Percentiles rank a stretch among this genome's conserved stretches.
Conservation (phyloP, 345 rosid genomes). For the Corchorus capsularis region DNA sequence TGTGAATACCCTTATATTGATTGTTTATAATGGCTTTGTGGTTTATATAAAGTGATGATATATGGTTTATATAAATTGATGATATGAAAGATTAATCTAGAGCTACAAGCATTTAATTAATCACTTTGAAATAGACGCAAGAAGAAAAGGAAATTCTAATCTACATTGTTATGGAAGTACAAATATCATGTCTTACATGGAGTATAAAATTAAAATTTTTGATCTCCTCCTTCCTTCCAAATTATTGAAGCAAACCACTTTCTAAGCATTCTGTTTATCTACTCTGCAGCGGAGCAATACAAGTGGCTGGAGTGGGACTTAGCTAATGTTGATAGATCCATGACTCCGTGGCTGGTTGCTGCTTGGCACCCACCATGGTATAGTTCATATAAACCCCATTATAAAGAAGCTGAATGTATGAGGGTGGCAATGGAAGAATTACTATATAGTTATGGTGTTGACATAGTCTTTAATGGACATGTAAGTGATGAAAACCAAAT, state of each 20-base stretch:
- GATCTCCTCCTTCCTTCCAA: neutral
- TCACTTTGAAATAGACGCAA: neutral
- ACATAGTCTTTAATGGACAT: slow-evolving; percentile 80
- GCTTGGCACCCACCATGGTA: slow-evolving; percentile 95
- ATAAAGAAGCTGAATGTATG: slow-evolving; percentile 92
- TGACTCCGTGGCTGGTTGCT: slow-evolving; percentile 91
- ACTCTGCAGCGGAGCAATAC: slow-evolving; percentile 66
- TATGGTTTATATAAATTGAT: neutral
- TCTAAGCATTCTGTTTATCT: slow-evolving; percentile 11
- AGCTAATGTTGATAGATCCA: slow-evolving; percentile 52
- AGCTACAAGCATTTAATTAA: slow-evolving; percentile 13
- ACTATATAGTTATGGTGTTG: slow-evolving; percentile 62
- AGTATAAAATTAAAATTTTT: neutral
- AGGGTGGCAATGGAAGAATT: slow-evolving; percentile 76
- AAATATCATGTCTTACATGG: neutral
- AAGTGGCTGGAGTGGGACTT: slow-evolving; percentile 78
- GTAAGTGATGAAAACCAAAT: slow-evolving; percentile 39
- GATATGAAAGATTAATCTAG: slow-evolving; percentile 5
- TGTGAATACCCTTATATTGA: neutral
- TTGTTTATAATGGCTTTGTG: neutral
- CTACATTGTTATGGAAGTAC: neutral
- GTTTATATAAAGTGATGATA: neutral
- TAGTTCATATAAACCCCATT: slow-evolving; percentile 69
- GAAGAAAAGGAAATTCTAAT: neutral
- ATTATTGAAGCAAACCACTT: neutral